A percentile compares a stretch with the other conserved stretches of the same genome.
phyloP scores from a whole-genome alignment of 768 basidiomycete genomes.

The Phylloporus arenicola region DNA sequence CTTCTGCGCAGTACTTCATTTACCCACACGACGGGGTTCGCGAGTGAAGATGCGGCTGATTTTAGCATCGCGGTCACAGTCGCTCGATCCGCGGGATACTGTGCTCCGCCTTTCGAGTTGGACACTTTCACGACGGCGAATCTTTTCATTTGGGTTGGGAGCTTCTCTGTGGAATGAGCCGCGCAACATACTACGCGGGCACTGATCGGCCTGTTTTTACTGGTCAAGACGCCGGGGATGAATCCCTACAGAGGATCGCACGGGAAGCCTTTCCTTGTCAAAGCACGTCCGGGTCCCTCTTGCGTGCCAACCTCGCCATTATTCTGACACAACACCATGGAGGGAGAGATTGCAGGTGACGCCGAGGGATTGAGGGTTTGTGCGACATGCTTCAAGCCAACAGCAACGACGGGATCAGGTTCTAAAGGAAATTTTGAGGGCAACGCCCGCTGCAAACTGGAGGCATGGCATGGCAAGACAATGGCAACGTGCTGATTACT shows the following conservation, averaged over 20 bases:
- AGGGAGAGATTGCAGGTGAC: no score
- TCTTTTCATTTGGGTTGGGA: background rate
- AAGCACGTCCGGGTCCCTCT: conserved; percentile 78
- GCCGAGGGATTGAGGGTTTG: no score
- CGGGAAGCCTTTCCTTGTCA: conserved; percentile 43
- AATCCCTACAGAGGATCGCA: background rate
- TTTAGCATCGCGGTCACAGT: background rate
- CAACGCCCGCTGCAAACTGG: no score
- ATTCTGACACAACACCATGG: conserved; percentile 77
- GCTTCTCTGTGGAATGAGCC: no score
- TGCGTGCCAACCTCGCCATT: conserved; percentile 85
- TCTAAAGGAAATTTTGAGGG: no score
- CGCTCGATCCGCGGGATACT: background rate
- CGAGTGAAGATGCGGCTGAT: background rate
- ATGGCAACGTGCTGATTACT: conserved; percentile 69
- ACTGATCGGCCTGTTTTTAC: no score
- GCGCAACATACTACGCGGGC: background rate
- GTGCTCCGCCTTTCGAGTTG: background rate
- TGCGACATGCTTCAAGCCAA: no score
- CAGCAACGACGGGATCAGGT: no score
- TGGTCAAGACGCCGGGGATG: no score
- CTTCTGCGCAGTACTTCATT: background rate
- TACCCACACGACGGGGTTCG: background rate
- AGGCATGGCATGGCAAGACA: no score
- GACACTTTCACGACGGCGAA: background rate